Evolutionary conservation across 2,329 filamentous ascomycete species (phyloP).

Genomic region (Arthrinium puccinioides): DNA sequence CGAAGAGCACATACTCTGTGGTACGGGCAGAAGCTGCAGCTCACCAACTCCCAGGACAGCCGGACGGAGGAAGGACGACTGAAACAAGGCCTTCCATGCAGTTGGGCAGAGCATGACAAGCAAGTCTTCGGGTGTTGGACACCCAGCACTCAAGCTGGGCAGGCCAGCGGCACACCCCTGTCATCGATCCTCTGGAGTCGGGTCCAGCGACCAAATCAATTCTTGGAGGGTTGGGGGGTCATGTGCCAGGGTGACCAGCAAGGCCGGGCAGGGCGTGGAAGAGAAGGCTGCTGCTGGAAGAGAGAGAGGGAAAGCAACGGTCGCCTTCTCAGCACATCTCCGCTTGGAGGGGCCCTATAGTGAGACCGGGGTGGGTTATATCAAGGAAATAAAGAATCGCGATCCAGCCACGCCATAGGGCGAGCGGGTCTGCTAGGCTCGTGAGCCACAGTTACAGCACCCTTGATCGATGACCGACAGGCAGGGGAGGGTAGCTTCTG

Average conservation of each 20-base stretch:
- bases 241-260: constrained; percentile 1
- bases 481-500: no score
- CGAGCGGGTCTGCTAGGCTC: constrained; percentile 20
- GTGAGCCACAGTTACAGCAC: constrained; percentile 16
- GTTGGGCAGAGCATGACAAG: constrained; percentile 32
- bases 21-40: no score
- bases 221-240: constrained; percentile 1
- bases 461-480: constrained; percentile 25
- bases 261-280: no score
- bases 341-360: constrained; percentile 26
- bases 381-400: constrained; percentile 21
- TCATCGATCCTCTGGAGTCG: constrained; percentile 3
- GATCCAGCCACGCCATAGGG: constrained; percentile 26
- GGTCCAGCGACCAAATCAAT: neutral
- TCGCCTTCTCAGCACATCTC: no score
- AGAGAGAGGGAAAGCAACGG: constrained; percentile 19
- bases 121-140: constrained; percentile 22
- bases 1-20: no score
- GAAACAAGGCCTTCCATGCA: constrained; percentile 38
- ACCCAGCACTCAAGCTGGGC: constrained; percentile 20
- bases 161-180: constrained; percentile 17
- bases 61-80: constrained; percentile 26
- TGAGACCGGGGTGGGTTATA: constrained; percentile 25
- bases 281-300: constrained; percentile 19
- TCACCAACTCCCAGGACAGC: no score